Conservation (phyloP, 306 rosid genomes). For the Medicago truncatula region DNA sequence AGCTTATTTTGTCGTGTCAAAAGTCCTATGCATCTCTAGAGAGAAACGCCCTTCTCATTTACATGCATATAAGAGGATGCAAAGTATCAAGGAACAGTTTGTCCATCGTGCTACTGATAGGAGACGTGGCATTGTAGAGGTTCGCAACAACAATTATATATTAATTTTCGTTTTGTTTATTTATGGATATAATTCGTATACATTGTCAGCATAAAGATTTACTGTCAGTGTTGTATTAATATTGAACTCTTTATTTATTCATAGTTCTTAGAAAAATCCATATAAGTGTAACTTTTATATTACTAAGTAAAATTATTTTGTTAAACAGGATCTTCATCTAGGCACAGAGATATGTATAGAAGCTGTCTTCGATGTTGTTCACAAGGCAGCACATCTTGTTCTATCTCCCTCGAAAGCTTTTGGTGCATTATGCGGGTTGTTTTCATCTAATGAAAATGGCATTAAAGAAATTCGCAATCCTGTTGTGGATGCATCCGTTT, state of each 20-base stretch:
- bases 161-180: constrained; percentile 19
- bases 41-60: constrained; percentile 42
- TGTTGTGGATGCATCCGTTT: constrained; percentile 38
- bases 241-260: background rate
- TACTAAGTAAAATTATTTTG: constrained; percentile 37
- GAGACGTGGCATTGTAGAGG: constrained; percentile 97
- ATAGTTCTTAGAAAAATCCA: background rate
- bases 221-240: background rate
- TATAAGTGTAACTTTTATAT: constrained; percentile 11
- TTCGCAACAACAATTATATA: constrained; percentile 32
- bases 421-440: constrained; percentile 47
- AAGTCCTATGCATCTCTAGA: constrained; percentile 43
- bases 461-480: constrained; percentile 37
- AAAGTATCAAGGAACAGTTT: constrained; percentile 72
- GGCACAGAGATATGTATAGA: constrained; percentile 82
- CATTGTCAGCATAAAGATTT: background rate
- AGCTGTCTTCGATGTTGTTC: constrained; percentile 75
- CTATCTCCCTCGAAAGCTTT: constrained; percentile 76
- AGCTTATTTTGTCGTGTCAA: constrained; percentile 41
- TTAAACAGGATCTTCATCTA: constrained; percentile 84
- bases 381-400: constrained; percentile 72
- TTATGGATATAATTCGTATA: background rate
- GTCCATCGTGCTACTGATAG: constrained; percentile 80
- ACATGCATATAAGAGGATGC: constrained; percentile 54
- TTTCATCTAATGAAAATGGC: constrained; percentile 47